Conservation (phyloP, 495 filamentous ascomycete species). For the Talaromyces stipitatus region DNA sequence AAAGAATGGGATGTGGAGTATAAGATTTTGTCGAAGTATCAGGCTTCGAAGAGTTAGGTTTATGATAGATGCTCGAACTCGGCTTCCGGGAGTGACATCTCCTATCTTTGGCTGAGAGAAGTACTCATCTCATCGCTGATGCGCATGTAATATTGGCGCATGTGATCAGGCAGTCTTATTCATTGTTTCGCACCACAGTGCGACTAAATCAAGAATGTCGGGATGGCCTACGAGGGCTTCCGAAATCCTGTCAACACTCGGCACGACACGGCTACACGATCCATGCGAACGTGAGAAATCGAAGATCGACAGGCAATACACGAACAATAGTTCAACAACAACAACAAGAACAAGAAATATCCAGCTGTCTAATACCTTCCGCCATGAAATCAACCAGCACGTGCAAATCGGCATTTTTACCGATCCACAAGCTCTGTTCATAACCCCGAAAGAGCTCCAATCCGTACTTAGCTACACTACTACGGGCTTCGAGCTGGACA, state of each 20-base stretch:
- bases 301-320: too few relatives aligned
- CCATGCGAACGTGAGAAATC: too few relatives aligned
- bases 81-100: background rate
- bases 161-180: background rate
- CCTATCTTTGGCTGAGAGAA: background rate
- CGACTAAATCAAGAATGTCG: background rate
- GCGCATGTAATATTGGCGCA: too few relatives aligned
- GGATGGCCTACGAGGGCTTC: background rate
- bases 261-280: background rate
- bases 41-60: slow-evolving; percentile 9
- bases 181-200: background rate
- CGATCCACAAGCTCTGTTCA: background rate
- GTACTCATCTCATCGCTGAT: too few relatives aligned
- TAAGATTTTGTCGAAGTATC: slow-evolving; percentile 39
- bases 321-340: too few relatives aligned
- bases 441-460: background rate
- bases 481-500: too few relatives aligned
- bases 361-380: background rate
- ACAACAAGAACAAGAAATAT: background rate
- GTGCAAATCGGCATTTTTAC: background rate
- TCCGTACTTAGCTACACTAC: too few relatives aligned
- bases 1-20: slow-evolving; percentile 39
- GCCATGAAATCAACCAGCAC: background rate
- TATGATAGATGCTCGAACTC: background rate
- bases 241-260: background rate